phyloP scores from a whole-genome alignment of 1,284 basidiomycete genomes.

The Vanrija pseudolonga region DNA sequence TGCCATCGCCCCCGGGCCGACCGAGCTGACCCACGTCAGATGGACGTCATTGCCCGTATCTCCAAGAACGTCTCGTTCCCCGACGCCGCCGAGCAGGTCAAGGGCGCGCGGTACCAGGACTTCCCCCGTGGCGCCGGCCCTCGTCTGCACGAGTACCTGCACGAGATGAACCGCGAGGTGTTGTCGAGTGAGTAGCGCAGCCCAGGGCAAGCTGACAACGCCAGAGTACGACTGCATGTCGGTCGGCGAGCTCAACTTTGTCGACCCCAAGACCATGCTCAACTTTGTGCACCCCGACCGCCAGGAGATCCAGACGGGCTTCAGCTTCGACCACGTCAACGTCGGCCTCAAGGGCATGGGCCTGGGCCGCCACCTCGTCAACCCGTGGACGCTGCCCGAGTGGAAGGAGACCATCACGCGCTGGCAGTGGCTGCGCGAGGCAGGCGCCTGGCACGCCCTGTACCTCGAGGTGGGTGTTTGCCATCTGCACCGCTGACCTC shows the following conservation, averaged over 20 bases:
- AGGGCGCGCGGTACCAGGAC: constrained; percentile 58
- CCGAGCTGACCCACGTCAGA: constrained; percentile 2
- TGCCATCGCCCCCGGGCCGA: too few species aligned
- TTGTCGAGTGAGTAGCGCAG: constrained; percentile 29
- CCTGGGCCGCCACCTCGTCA: neutral
- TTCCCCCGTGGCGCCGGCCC: constrained; percentile 61
- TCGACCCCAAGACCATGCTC: constrained; percentile 54
- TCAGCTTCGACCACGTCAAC: constrained; percentile 33
- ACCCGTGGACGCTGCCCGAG: constrained; percentile 56
- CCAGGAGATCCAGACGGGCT: constrained; percentile 49
- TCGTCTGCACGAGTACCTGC: constrained; percentile 65
- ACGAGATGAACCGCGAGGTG: constrained; percentile 63
- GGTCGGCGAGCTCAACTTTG: constrained; percentile 52
- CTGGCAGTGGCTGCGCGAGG: constrained; percentile 63
- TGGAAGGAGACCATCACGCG: constrained; percentile 58
- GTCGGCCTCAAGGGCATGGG: neutral
- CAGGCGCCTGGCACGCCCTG: constrained; percentile 52
- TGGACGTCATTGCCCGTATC: constrained; percentile 33
- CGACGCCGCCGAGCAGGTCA: constrained; percentile 59
- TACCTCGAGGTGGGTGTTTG: constrained; percentile 1
- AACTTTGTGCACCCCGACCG: constrained; percentile 60
- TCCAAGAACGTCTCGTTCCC: constrained; percentile 59
- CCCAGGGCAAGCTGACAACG: neutral
- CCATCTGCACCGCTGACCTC: too few species aligned
- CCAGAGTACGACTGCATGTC: constrained; percentile 16